A percentile compares a stretch with the other conserved stretches of the same genome.
phyloP scores from a whole-genome alignment of 805 yeast species.

The Barnettozyma wickerhamii region DNA sequence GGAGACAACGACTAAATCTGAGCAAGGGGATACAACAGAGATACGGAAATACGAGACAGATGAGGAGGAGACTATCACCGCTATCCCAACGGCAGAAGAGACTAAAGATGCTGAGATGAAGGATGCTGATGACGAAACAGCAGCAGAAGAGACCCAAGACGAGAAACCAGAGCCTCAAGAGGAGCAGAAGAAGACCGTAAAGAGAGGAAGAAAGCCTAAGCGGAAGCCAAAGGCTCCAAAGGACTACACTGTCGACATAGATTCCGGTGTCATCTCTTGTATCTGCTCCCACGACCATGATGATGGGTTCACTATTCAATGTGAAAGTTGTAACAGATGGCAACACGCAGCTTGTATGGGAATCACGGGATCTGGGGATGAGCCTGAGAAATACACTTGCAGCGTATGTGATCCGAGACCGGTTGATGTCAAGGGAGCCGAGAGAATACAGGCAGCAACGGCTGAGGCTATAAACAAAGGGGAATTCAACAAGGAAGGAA shows the following conservation, averaged over 20 bases:
- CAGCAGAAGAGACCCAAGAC: constrained; percentile 15
- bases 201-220: constrained; percentile 11
- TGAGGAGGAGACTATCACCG: constrained; percentile 3
- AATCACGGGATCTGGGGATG: constrained; percentile 63
- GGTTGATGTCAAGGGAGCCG: constrained; percentile 41
- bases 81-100: constrained; percentile 9
- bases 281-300: constrained; percentile 84
- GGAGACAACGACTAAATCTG: neutral
- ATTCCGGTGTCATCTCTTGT: constrained; percentile 84
- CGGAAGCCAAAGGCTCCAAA: constrained; percentile 10
- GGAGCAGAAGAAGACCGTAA: constrained; percentile 3
- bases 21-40: constrained; percentile 1
- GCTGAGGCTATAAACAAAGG: constrained; percentile 16
- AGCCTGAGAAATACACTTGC: constrained; percentile 80
- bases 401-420: constrained; percentile 63
- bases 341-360: constrained; percentile 93
- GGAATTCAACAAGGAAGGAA: constrained; percentile 10
- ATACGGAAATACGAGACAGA: neutral
- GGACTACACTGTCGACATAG: constrained; percentile 64
- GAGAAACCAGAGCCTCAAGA: constrained; percentile 9
- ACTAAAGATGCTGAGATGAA: constrained; percentile 6
- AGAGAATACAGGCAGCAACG: constrained; percentile 33
- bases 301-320: constrained; percentile 92
- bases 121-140: constrained; percentile 10
- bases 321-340: constrained; percentile 91